Conservation (phyloP, 495 filamentous ascomycete genomes). For the Staphylotrichum tortipilum region DNA sequence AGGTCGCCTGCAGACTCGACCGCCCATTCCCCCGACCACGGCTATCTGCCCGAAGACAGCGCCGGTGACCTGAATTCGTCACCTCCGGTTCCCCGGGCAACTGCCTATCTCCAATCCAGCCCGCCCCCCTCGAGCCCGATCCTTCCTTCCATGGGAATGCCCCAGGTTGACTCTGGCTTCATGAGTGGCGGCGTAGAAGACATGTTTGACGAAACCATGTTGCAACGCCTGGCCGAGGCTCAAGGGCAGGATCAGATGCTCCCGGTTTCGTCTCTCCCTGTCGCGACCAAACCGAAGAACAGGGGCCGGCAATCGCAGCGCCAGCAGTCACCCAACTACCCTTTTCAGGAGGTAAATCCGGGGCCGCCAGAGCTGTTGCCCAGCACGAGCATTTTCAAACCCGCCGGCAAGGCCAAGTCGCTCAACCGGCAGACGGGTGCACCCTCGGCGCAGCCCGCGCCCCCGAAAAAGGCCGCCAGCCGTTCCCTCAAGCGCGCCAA, state of each 20-base stretch:
- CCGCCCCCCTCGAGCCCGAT: slow-evolving; percentile 62
- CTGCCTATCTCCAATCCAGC: slow-evolving; percentile 39
- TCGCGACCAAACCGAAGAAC: slow-evolving; percentile 10
- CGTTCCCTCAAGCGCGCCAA: slow-evolving; percentile 20
- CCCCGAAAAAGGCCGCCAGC: slow-evolving; percentile 10
- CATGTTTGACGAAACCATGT: slow-evolving; percentile 30
- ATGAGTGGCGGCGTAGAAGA: slow-evolving; percentile 69
- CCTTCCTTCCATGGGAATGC: slow-evolving; percentile 52
- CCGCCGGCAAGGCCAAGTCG: slow-evolving; percentile 19
- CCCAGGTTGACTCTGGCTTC: slow-evolving; percentile 63
- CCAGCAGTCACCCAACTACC: slow-evolving; percentile 22
- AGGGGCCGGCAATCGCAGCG: neutral
- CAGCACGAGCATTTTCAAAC: slow-evolving; percentile 39
- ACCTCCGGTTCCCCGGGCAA: slow-evolving; percentile 57
- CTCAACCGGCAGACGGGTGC: slow-evolving; percentile 15
- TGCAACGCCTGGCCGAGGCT: slow-evolving; percentile 15
- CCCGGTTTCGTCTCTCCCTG: slow-evolving; percentile 5
- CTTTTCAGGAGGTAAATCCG: slow-evolving; percentile 34
- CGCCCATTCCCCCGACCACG: slow-evolving; percentile 48
- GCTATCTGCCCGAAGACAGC: slow-evolving; percentile 46
- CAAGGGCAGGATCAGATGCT: slow-evolving; percentile 13
- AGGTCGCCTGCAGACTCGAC: slow-evolving; percentile 39
- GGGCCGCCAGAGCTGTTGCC: slow-evolving; percentile 38
- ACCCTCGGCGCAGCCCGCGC: slow-evolving; percentile 1
- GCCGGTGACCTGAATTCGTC: slow-evolving; percentile 66